Evolutionary conservation across 148 eudicot genomes (phyloP).

Genomic region (Diospyros lotus): DNA sequence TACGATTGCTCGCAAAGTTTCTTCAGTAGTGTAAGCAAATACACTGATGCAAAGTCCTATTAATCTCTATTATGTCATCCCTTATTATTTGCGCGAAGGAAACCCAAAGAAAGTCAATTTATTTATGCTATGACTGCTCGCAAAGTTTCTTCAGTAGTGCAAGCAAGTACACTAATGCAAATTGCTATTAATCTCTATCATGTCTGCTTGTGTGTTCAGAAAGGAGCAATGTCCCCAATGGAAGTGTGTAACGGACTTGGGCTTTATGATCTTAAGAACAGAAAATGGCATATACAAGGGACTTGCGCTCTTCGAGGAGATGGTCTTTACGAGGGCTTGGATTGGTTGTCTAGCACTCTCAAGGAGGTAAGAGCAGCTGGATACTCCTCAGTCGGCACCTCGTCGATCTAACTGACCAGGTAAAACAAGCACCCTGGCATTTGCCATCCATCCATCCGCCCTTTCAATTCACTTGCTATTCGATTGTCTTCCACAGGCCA

Average conservation of each 20-base stretch:
- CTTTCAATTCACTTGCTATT: background rate
- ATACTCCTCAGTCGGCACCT: slow-evolving; percentile 68
- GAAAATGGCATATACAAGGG: slow-evolving; percentile 99
- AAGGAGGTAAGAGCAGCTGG: slow-evolving; percentile 89
- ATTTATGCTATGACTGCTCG: background rate
- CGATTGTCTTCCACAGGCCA: slow-evolving; percentile 6
- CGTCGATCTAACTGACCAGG: slow-evolving; percentile 49
- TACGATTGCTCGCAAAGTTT: background rate
- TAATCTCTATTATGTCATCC: background rate
- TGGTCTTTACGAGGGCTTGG: slow-evolving; percentile 96
- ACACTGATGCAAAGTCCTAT: background rate
- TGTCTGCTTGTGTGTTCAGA: slow-evolving; percentile 34
- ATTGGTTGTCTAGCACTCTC: slow-evolving; percentile 91
- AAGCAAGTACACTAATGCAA: too few relatives aligned
- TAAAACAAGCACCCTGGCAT: background rate
- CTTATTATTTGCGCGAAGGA: too few relatives aligned
- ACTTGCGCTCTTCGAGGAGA: slow-evolving; percentile 95
- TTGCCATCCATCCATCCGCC: background rate
- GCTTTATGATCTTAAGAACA: slow-evolving; percentile 75
- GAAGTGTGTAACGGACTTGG: slow-evolving; percentile 97
- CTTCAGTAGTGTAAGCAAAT: too few relatives aligned
- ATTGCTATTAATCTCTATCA: background rate
- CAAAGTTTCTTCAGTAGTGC: too few relatives aligned
- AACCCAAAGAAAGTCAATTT: background rate
- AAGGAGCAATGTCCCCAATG: slow-evolving; percentile 95